Evolutionary conservation across 2,329 filamentous ascomycete species (phyloP), one percentile per base, ranked within the genome.

Genomic region (Amauroascus verrucosus): DNA sequence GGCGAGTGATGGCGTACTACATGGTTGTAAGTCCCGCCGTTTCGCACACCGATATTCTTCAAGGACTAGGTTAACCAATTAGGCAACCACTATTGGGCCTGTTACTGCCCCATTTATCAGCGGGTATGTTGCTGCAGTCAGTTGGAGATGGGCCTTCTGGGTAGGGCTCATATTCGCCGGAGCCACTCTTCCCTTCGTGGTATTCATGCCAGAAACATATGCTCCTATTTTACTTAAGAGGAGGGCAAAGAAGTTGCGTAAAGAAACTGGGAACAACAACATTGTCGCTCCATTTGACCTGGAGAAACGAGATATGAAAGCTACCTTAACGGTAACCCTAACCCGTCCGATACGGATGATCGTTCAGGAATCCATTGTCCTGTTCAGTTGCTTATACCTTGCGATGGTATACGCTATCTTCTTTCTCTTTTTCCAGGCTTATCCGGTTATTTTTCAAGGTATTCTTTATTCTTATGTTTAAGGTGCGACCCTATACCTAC

Each of bases 111-210:
- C 74, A 0, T 66, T 67, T 6, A 65, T 76, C 6, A 74, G 73
- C 0, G 74, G 74, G 1, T 76, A 73, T 51, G 64, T 71, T n/a
- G 61, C 70, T 1, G 65, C 64, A 11, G 58, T 70, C 7, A 68
- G 62, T 14, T 77, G 75, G 75, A 64, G 72, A 32, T 76, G 73
- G 72, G 67, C 69, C 0, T 77, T 77, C 54, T 76, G 73, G 83
- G 76, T 88, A 32, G 82, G 73, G 11, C 74, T 87, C 4, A 85
- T 89, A 30, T 75, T 86, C 54, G 84, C 84, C 1, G 72, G 65
- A 0, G 59, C 63, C 2, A 83, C 83, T 1, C 72, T 82, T 63
- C 67, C 81, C 1, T 67, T 1, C 66, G 66, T 86, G 9, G 52
- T 80, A n/a, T 72, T 82, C 54, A 75, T 88, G 55, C 84, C 81